Evolutionary conservation across 2,329 filamentous ascomycete genomes (phyloP), one percentile per base, ranked within the genome.

Genomic region (Tolypocladium ovalisporum): DNA sequence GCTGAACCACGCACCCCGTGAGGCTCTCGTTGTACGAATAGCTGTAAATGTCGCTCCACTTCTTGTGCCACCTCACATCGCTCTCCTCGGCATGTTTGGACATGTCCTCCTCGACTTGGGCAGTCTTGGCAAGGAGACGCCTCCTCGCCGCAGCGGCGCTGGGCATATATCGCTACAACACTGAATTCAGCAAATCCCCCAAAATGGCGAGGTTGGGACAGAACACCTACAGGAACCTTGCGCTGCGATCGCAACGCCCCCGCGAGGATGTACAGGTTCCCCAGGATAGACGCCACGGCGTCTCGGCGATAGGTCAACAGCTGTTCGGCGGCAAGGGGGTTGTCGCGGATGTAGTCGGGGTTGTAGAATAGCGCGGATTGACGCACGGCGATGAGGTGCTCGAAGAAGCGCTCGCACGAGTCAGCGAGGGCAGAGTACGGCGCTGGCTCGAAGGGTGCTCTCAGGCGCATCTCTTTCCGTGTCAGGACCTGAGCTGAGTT

Each of bases 331-430:
- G 76, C 77, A n/a, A 75, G 70, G 12, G 77, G 72, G 60, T 79
- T 75, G 58, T 79, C 78, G 54, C 77, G 72, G 56, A 80, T 73
- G 60, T 77, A 79, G 37, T 75, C 75, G 1, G 80, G 78, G 57
- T 82, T 78, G 64, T 83, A 83, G 63, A 81, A 81, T 19, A 84
- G 67, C 1, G 79, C 79, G 2, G 80, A 79, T 63, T 84, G 81
- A 8, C 82, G 78, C 5, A 84, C 76, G 22, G 79, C 74, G 32
- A 84, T 77, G 57, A 83, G 73, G 59, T 83, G 78, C 60, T 84
- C 81, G 61, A 84, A 83, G 70, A 84, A 83, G 4, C 74, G 73
- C 65, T 84, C 81, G 56, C 78, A 82, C 8, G 75, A 73, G 60
- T 79, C 76, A 53, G 82, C 79, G 7, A 84, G 75, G 17, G 75